Base-by-base conservation (phyloP, 2,329 filamentous ascomycete species). In the Byssochlamys sp. region DNA sequence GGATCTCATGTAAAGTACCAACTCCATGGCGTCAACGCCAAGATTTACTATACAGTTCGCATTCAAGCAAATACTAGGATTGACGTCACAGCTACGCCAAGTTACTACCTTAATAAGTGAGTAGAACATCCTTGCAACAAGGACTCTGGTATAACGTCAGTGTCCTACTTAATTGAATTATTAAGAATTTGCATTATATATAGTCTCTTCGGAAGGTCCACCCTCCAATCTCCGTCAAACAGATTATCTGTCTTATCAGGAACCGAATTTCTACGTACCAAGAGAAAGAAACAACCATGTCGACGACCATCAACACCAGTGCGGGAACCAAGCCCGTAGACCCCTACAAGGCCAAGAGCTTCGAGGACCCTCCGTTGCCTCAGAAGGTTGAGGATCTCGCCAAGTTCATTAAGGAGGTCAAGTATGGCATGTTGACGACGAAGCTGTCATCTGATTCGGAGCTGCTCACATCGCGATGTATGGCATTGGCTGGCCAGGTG, bases 361-460 rank as follows among this genome's bases (percentile, higher is more conserved):
- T 84, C 58, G 81, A 90, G 66, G 90, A 95, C 52, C 76, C 83
- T 63, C 78, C 84, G 2, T 74, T 90, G 33, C 82, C 88, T 65
- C 82, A 89, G 62, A 95, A 95, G 78, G 79, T 95, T 61, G 81
- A 87, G 59, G 89, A 88, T 59, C 81, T 95, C 45, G 77, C 80
- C 65, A 76, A 78, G 12, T 95, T 95, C 73, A 82, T 89, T 69
- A 80, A 82, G 39, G 79, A 80, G 61, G 82, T 81, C 78, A 95
- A 95, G 75, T 95, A 90, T 70, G 89, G 88, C 73, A 89, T 95
- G 87, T 85, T 95, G 84, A 94, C 90, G 7, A 95, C 91, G 25
- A 81, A 85, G 54, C 84, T 45, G 2, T 45, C 86, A 53, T 77
- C 81, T 1, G 78, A 80, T 35, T 82, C 80, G 0, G 86, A 86